Percentiles rank a stretch among this genome's conserved stretches.
Conservation (phyloP, 1,284 basidiomycete genomes). For the Ceratobasidium sp. region DNA sequence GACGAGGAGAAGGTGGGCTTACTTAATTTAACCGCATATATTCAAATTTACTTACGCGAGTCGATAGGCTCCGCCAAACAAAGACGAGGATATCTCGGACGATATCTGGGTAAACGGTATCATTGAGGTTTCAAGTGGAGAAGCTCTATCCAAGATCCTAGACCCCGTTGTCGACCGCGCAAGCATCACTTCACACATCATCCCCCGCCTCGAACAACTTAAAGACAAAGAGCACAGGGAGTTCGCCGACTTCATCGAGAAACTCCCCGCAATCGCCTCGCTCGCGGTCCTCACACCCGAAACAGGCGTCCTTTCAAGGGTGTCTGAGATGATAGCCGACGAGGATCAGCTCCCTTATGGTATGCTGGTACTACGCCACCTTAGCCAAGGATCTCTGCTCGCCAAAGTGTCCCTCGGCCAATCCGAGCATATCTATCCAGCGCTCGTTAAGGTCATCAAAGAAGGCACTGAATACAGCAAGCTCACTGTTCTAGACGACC, state of each 20-base stretch:
- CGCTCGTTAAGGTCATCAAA: slow-evolving; percentile 4
- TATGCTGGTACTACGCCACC: neutral
- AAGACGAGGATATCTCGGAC: slow-evolving; percentile 34
- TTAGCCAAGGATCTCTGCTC: neutral
- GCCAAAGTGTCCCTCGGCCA: slow-evolving; percentile 9
- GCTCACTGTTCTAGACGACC: neutral
- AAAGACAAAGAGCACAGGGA: slow-evolving; percentile 15
- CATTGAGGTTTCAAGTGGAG: slow-evolving; percentile 9
- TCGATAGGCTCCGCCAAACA: slow-evolving; percentile 8
- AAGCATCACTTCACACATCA: slow-evolving; percentile 5
- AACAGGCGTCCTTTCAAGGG: neutral
- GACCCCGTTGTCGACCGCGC: slow-evolving; percentile 24
- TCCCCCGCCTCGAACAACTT: neutral
- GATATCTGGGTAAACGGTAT: slow-evolving; percentile 17
- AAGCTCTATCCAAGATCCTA: slow-evolving; percentile 7
- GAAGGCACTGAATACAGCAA: slow-evolving; percentile 14
- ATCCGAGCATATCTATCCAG: slow-evolving; percentile 18
- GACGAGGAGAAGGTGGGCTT: slow-evolving; percentile 8
- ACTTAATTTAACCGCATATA: neutral
- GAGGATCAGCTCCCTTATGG: slow-evolving; percentile 15
- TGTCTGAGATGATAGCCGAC: slow-evolving; percentile 20
- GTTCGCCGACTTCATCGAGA: neutral
- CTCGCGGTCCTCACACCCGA: slow-evolving; percentile 21
- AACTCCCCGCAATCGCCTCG: slow-evolving; percentile 17
- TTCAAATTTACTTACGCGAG: neutral